Conservation (phyloP, 2,329 filamentous ascomycete genomes). For the Neocatenulostroma microsporum region DNA sequence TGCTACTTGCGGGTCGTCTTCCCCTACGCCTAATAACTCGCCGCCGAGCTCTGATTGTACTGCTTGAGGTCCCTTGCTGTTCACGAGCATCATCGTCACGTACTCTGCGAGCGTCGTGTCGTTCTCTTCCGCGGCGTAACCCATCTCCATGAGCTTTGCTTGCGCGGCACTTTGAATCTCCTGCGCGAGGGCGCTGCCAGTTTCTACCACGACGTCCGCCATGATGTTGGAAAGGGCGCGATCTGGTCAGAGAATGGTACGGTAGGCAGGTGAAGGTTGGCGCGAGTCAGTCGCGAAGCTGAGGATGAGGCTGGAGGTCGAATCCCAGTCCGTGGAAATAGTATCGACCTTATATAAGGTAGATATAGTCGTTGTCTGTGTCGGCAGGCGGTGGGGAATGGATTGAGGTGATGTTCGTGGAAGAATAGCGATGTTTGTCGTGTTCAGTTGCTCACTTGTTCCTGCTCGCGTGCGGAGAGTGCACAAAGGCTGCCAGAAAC, state of each 20-base stretch:
- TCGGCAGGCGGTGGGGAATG: too few species aligned
- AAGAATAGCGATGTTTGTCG: not conserved
- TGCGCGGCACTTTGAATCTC: conserved; percentile 76
- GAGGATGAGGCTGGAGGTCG: too few species aligned
- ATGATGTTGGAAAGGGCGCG: conserved; percentile 41
- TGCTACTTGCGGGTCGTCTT: conserved; percentile 72
- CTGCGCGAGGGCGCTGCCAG: conserved; percentile 75
- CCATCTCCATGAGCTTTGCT: conserved; percentile 84
- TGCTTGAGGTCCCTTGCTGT: conserved; percentile 85
- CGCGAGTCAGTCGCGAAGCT: too few species aligned
- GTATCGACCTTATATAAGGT: too few species aligned
- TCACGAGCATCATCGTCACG: conserved; percentile 93
- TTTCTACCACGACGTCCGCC: conserved; percentile 57
- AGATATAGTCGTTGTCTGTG: too few species aligned
- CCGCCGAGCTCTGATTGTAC: conserved; percentile 81
- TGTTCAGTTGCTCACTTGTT: too few species aligned
- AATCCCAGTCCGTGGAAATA: too few species aligned
- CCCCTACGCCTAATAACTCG: conserved; percentile 72
- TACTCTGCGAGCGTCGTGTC: conserved; percentile 88
- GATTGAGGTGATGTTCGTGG: not conserved
- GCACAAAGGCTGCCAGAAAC: too few species aligned
- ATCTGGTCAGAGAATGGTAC: conserved; percentile 2
- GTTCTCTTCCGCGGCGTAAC: conserved; percentile 76
- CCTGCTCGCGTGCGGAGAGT: not conserved
- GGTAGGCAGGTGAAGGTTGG: too few species aligned